Evolutionary conservation across 2,329 filamentous ascomycete species (phyloP).

Genomic region (Graphilbum sp.): DNA sequence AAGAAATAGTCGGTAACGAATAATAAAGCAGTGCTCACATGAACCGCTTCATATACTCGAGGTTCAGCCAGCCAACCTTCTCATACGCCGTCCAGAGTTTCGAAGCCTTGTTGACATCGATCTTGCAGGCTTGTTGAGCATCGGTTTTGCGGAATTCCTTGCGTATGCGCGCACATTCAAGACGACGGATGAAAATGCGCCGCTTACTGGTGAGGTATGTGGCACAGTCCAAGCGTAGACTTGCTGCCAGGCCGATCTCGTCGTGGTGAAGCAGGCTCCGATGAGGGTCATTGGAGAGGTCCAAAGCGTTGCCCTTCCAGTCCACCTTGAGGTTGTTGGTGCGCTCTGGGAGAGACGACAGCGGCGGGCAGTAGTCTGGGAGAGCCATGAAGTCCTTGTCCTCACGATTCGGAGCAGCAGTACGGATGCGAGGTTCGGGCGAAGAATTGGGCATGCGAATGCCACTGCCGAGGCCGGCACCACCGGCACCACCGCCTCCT

Average conservation of each 20-base stretch:
- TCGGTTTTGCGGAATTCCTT: slow-evolving; percentile 93
- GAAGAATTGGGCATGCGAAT: slow-evolving; percentile 4
- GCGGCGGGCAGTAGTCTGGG: slow-evolving; percentile 55
- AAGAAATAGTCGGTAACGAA: no score
- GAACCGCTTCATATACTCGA: slow-evolving; percentile 22
- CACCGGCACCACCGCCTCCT: not conserved
- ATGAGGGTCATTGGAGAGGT: slow-evolving; percentile 58
- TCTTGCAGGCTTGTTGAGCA: slow-evolving; percentile 91
- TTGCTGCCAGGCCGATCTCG: slow-evolving; percentile 61
- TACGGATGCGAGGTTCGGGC: slow-evolving; percentile 19
- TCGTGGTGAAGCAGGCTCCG: slow-evolving; percentile 57
- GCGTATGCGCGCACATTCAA: slow-evolving; percentile 47
- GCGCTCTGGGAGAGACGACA: slow-evolving; percentile 46
- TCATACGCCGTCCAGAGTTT: slow-evolving; percentile 85
- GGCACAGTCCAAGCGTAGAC: slow-evolving; percentile 67
- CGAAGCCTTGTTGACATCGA: slow-evolving; percentile 94
- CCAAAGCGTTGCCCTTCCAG: slow-evolving; percentile 69
- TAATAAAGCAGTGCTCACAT: no score
- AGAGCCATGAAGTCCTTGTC: slow-evolving; percentile 66
- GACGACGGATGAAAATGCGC: slow-evolving; percentile 66
- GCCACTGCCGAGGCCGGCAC: not conserved
- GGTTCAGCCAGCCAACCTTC: slow-evolving; percentile 66
- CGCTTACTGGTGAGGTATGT: slow-evolving; percentile 89
- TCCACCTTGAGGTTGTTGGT: slow-evolving; percentile 65
- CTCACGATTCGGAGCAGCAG: slow-evolving; percentile 52